Conservation (phyloP, 805 yeast genomes). For the Candida berthetii region DNA sequence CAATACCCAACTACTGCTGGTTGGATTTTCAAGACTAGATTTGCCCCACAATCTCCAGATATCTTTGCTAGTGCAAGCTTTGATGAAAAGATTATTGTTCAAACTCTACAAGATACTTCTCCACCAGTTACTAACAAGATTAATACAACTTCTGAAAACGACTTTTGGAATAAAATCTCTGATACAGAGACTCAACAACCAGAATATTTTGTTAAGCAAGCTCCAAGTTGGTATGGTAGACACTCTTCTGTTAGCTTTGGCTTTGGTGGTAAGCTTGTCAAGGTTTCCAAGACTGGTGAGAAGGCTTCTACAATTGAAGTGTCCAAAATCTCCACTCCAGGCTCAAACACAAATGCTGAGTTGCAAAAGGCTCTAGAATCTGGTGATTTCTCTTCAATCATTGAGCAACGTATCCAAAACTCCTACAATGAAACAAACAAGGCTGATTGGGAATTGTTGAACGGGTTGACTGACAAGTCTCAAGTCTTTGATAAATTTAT, state of each 20-base stretch:
- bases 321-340: slow-evolving; percentile 30
- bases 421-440: slow-evolving; percentile 31
- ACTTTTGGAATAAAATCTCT: slow-evolving; percentile 80
- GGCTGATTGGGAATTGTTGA: slow-evolving; percentile 63
- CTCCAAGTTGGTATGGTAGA: slow-evolving; percentile 84
- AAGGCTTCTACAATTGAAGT: slow-evolving; percentile 36
- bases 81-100: slow-evolving; percentile 76
- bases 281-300: slow-evolving; percentile 35
- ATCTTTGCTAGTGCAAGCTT: slow-evolving; percentile 83
- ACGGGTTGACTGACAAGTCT: slow-evolving; percentile 47
- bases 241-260: slow-evolving; percentile 80
- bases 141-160: slow-evolving; percentile 50
- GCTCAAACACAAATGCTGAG: slow-evolving; percentile 28
- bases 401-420: slow-evolving; percentile 44
- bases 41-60: slow-evolving; percentile 87
- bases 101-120: slow-evolving; percentile 82
- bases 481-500: slow-evolving; percentile 42
- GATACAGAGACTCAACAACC: slow-evolving; percentile 69
- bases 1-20: slow-evolving; percentile 89
- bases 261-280: slow-evolving; percentile 85
- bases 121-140: slow-evolving; percentile 44
- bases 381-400: slow-evolving; percentile 46
- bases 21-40: slow-evolving; percentile 87
- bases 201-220: slow-evolving; percentile 62
- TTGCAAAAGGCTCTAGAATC: slow-evolving; percentile 53